phyloP scores from a whole-genome alignment of 305 asterid species.

The Solanum hybrid region DNA sequence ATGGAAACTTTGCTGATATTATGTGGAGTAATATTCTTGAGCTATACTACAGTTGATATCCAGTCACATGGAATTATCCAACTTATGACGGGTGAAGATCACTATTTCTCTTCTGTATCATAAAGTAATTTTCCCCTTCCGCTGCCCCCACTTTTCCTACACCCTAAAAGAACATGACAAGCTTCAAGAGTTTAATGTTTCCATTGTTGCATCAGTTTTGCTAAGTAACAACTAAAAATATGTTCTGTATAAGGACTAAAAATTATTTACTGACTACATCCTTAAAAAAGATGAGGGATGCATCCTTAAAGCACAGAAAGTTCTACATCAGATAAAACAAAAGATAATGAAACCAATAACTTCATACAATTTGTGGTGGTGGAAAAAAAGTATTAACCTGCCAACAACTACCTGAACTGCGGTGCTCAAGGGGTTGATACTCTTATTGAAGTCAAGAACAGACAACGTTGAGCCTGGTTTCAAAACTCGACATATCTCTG shows the following conservation, averaged over 20 bases:
- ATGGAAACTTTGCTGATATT: not conserved
- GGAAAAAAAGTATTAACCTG: not conserved
- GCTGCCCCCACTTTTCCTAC: not conserved
- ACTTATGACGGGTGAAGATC: not conserved
- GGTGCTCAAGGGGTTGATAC: constrained; percentile 36
- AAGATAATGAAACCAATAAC: not conserved
- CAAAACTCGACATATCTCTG: constrained; percentile 64
- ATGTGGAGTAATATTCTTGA: not conserved
- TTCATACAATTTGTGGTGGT: not conserved
- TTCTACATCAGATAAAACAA: not conserved
- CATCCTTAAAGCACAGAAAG: not conserved
- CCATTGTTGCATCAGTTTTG: not conserved
- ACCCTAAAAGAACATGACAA: not conserved
- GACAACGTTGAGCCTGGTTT: constrained; percentile 68
- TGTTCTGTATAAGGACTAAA: not conserved
- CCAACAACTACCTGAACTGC: constrained; percentile 47
- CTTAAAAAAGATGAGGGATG: not conserved
- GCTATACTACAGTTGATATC: not conserved
- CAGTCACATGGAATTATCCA: not conserved
- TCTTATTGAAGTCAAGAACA: constrained; percentile 77
- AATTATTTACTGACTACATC: not conserved
- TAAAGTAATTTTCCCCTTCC: not conserved
- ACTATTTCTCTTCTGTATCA: not conserved
- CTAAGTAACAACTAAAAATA: not conserved
- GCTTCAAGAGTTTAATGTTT: not conserved